These are phyloP conservation scores for Biscutella auriculata DNA, from an alignment of 441 rosid species.

Conservation along the genomic window DNA sequence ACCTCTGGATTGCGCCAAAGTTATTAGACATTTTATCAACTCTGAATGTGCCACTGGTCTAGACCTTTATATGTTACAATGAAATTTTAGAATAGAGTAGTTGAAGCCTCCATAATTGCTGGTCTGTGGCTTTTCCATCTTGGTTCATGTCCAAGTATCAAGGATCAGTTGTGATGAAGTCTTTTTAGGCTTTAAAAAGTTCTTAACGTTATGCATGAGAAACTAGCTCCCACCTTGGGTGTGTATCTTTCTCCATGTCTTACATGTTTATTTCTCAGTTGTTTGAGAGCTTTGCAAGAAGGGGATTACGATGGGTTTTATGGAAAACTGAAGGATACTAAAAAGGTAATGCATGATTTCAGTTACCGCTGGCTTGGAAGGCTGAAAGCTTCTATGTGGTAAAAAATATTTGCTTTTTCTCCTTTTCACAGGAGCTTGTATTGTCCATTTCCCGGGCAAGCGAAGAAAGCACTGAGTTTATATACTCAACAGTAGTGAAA, in stretches of 20 bases:
- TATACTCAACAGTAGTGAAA: constrained; percentile 68
- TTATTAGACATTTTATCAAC: background rate
- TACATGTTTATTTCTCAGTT: constrained; percentile 37
- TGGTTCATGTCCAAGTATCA: constrained; percentile 1
- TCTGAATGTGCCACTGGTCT: background rate
- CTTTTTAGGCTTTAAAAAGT: background rate
- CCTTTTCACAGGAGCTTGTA: constrained; percentile 60
- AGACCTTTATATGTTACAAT: background rate
- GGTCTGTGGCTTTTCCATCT: background rate
- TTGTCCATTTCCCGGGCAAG: constrained; percentile 69
- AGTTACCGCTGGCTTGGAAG: constrained; percentile 3
- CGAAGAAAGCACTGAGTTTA: constrained; percentile 81
- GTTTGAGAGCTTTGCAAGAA: constrained; percentile 81
- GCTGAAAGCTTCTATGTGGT: constrained; percentile 4
- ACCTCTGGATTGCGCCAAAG: constrained; percentile 7
- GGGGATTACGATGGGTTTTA: constrained; percentile 67
- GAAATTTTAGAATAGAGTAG: constrained; percentile 3
- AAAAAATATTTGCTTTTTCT: constrained; percentile 1
- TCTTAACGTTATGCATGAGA: background rate
- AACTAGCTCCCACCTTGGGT: background rate
- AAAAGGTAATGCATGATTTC: constrained; percentile 46
- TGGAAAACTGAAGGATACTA: constrained; percentile 48
- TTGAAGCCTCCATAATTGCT: background rate
- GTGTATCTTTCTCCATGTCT: constrained; percentile 1
- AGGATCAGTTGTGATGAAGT: background rate